phyloP scores from a whole-genome alignment of 352 stramenopile genomes.

The Phytophthora cryptogea region DNA sequence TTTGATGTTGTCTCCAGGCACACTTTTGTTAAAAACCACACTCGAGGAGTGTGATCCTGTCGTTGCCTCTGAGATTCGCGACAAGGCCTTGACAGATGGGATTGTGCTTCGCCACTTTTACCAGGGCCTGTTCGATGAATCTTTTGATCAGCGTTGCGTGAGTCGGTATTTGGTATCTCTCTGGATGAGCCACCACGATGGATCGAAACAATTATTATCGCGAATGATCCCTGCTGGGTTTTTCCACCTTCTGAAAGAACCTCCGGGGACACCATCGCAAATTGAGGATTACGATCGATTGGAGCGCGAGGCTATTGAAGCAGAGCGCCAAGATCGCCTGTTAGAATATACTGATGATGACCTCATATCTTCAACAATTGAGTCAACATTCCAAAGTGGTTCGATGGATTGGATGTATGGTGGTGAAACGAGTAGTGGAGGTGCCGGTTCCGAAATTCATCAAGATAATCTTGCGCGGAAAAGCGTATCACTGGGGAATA shows the following conservation, averaged over 20 bases:
- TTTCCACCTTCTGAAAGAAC: constrained; percentile 88
- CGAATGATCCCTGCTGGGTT: constrained; percentile 92
- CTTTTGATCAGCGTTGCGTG: constrained; percentile 93
- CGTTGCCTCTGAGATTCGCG: constrained; percentile 85
- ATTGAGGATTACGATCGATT: constrained; percentile 87
- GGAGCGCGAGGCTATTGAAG: constrained; percentile 65
- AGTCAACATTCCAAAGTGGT: constrained; percentile 32
- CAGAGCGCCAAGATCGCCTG: constrained; percentile 41
- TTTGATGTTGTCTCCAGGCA: constrained; percentile 45
- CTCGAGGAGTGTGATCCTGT: constrained; percentile 86
- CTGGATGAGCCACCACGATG: constrained; percentile 92
- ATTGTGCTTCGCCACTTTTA: constrained; percentile 94
- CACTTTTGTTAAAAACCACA: constrained; percentile 92
- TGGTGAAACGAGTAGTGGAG: constrained; percentile 6
- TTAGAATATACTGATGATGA: constrained; percentile 41
- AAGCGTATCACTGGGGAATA: constrained; percentile 25
- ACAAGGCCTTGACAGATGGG: constrained; percentile 92
- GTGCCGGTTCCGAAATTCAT: constrained; percentile 16
- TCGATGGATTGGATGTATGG: constrained; percentile 15
- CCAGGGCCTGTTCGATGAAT: constrained; percentile 91
- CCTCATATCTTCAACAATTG: constrained; percentile 40
- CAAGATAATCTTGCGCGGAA: constrained; percentile 23
- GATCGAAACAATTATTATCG: constrained; percentile 89
- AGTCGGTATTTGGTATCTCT: constrained; percentile 95
- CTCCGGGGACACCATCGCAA: constrained; percentile 74